Conservation (phyloP, 257 asterid species). For the Ilex aquifolium region DNA sequence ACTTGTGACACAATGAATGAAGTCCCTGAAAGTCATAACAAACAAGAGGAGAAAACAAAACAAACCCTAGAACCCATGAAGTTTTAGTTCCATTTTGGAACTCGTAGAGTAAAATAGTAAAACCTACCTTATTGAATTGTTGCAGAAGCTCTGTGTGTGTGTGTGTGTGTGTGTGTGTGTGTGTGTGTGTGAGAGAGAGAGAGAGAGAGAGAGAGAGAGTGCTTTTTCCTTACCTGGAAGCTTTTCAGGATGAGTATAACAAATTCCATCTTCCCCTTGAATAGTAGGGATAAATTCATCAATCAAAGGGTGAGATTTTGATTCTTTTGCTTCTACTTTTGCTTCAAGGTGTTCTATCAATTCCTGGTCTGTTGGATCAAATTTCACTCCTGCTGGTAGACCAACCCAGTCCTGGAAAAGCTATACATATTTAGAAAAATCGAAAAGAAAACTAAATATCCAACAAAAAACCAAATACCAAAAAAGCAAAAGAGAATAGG, state of each 20-base stretch:
- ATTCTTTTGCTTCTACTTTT: constrained; percentile 64
- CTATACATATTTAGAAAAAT: constrained; percentile 1
- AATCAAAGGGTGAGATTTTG: constrained; percentile 93
- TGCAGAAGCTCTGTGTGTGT: background rate
- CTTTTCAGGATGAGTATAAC: constrained; percentile 66
- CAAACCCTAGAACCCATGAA: constrained; percentile 35
- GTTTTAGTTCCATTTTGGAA: constrained; percentile 16
- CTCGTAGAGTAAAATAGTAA: constrained; percentile 9
- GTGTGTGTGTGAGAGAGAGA: no score
- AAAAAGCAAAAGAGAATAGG: background rate
- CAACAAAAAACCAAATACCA: background rate
- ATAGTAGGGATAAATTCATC: constrained; percentile 66
- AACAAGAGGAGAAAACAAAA: constrained; percentile 10
- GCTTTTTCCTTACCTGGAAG: constrained; percentile 43
- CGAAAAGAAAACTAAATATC: background rate
- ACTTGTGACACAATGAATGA: background rate
- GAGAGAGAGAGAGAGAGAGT: background rate
- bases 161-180: background rate
- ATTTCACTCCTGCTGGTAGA: constrained; percentile 96
- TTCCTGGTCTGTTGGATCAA: constrained; percentile 98
- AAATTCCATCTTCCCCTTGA: constrained; percentile 71
- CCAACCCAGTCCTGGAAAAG: constrained; percentile 87
- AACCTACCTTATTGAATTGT: constrained; percentile 43
- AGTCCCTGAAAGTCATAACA: constrained; percentile 10
- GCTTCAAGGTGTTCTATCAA: constrained; percentile 96